Conservation (phyloP, 2,329 filamentous ascomycete species). For the Colletotrichum shisoi region DNA sequence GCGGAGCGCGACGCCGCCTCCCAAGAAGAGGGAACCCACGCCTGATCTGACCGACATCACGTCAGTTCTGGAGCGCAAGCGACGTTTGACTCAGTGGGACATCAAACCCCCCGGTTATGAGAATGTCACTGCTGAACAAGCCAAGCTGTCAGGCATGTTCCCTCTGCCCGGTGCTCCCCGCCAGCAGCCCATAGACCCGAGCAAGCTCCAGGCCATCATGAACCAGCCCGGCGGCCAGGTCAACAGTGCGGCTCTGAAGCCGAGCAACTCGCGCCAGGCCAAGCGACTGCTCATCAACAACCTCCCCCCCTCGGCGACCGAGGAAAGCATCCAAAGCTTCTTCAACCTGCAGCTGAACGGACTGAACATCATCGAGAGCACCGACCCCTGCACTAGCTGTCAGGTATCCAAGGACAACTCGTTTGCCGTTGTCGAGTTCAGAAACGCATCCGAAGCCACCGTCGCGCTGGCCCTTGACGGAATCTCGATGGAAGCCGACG, state of each 20-base stretch:
- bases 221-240: constrained; percentile 79
- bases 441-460: constrained; percentile 84
- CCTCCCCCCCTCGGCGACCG: constrained; percentile 74
- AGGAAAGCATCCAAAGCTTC: constrained; percentile 80
- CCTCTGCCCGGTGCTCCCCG: constrained; percentile 93
- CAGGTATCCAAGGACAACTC: constrained; percentile 80
- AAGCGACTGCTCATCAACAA: constrained; percentile 92
- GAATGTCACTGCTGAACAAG: constrained; percentile 96
- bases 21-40: constrained; percentile 92
- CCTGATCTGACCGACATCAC: constrained; percentile 89
- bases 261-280: constrained; percentile 90
- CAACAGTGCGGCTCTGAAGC: constrained; percentile 82
- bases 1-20: constrained; percentile 80
- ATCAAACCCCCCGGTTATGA: constrained; percentile 99
- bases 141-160: constrained; percentile 99
- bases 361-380: constrained; percentile 85
- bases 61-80: constrained; percentile 84
- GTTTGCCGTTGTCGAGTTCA: constrained; percentile 92
- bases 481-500: constrained; percentile 81
- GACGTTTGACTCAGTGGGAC: constrained; percentile 97
- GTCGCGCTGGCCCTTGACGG: constrained; percentile 90
- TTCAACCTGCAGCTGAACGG: constrained; percentile 98
- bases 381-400: constrained; percentile 84
- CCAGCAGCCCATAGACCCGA: constrained; percentile 94
- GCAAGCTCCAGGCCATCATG: constrained; percentile 93